Evolutionary conservation across 148 eudicot genomes (phyloP).

Genomic region (Spergularia bocconei): DNA sequence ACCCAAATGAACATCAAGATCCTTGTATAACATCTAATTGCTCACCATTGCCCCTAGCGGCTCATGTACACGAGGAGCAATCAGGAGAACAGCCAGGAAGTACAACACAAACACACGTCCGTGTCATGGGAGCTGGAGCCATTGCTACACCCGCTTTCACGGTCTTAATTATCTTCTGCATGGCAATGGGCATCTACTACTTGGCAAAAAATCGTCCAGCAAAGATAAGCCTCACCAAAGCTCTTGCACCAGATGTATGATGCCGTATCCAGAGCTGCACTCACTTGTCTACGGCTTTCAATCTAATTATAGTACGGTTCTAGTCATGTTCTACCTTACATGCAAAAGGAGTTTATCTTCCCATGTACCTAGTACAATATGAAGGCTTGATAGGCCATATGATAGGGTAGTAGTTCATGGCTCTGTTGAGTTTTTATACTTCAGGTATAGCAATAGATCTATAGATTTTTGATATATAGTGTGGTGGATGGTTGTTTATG

Average conservation of each 20-base stretch:
- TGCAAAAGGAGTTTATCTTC: neutral
- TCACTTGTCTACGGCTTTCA: neutral
- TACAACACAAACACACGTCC: neutral
- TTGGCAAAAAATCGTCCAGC: constrained; percentile 36
- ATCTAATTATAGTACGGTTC: neutral
- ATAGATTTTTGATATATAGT: neutral
- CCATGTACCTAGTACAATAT: neutral
- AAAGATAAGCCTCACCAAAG: constrained; percentile 31
- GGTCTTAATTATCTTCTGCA: constrained; percentile 30
- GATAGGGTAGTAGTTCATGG: neutral
- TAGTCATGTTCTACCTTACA: neutral
- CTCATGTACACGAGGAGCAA: constrained; percentile 45
- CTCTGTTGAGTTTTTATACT: neutral
- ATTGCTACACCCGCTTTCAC: constrained; percentile 36
- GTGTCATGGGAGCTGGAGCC: constrained; percentile 29
- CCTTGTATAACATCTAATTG: constrained; percentile 38
- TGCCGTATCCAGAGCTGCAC: neutral
- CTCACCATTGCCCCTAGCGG: constrained; percentile 51
- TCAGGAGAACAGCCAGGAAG: constrained; percentile 28
- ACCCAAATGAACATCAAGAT: constrained; percentile 37
- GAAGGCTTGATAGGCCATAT: neutral
- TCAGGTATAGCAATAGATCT: neutral
- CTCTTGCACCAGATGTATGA: constrained; percentile 37
- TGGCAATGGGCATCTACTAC: constrained; percentile 55
- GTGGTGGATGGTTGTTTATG: too few relatives aligned